phyloP scores from a whole-genome alignment of 2,329 filamentous ascomycete genomes.

The Thyridium curvatum region DNA sequence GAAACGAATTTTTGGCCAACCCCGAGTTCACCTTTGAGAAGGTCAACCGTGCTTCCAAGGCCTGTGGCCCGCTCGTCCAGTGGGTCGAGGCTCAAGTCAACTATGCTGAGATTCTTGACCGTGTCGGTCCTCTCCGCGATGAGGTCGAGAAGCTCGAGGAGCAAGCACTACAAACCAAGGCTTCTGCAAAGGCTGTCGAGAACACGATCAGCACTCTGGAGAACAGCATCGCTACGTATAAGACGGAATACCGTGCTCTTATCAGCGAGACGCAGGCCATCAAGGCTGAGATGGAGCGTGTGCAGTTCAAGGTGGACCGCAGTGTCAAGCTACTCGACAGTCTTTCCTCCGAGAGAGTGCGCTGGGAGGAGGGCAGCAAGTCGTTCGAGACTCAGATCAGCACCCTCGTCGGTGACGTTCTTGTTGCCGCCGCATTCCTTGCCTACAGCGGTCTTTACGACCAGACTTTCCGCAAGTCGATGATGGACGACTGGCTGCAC shows the following conservation, averaged over 20 bases:
- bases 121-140: conserved; percentile 84
- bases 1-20: conserved; percentile 83
- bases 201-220: conserved; percentile 81
- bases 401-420: conserved; percentile 90
- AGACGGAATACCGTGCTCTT: conserved; percentile 88
- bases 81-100: conserved; percentile 97
- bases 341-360: conserved; percentile 82
- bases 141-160: conserved; percentile 86
- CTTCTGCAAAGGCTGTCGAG: conserved; percentile 85
- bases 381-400: conserved; percentile 98
- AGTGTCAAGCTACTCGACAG: conserved; percentile 93
- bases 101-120: conserved; percentile 94
- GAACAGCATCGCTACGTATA: conserved; percentile 88
- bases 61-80: conserved; percentile 91
- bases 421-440: conserved; percentile 94
- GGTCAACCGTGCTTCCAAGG: conserved; percentile 93
- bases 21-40: conserved; percentile 95
- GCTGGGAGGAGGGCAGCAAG: conserved; percentile 96
- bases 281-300: conserved; percentile 92
- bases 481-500: conserved; percentile 96
- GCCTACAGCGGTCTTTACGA: conserved; percentile 97
- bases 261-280: conserved; percentile 97
- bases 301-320: conserved; percentile 96
- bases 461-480: conserved; percentile 93
- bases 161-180: conserved; percentile 84